Evolutionary conservation across 2,329 filamentous ascomycete species (phyloP).

Genomic region (Lachnellula suecica): DNA sequence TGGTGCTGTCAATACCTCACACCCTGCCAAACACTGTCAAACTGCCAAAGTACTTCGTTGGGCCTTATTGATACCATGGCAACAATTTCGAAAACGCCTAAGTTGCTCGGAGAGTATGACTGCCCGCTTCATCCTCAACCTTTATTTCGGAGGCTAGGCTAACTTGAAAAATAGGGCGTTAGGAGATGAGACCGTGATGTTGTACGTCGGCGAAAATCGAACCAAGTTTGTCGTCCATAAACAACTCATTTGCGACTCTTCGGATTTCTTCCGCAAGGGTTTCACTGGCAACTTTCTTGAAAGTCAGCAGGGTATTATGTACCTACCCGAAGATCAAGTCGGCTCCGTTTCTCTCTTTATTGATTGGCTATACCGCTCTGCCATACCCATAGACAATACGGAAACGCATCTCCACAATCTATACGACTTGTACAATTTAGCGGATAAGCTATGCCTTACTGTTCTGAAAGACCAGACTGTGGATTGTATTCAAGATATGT

Average conservation of each 20-base stretch:
- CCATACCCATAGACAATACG: background rate
- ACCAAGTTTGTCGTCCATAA: slow-evolving; percentile 9
- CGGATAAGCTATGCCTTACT: background rate
- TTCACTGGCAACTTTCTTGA: background rate
- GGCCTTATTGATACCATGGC: no score
- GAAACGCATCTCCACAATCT: background rate
- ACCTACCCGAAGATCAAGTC: background rate
- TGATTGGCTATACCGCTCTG: background rate
- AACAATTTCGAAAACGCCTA: no score
- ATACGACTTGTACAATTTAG: background rate
- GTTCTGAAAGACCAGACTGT: background rate
- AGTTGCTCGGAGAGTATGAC: no score
- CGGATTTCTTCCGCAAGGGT: slow-evolving; percentile 6
- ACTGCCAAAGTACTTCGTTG: no score
- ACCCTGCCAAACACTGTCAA: no score
- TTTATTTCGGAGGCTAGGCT: no score
- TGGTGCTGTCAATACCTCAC: no score
- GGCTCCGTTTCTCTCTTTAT: background rate
- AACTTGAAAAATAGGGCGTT: no score
- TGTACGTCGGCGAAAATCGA: slow-evolving; percentile 4
- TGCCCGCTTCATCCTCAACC: no score
- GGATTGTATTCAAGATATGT: background rate
- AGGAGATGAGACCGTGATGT: background rate
- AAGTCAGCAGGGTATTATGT: background rate
- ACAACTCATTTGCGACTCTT: slow-evolving; percentile 5